Base-by-base conservation (phyloP, 345 rosid genomes). In the Noccaea caerulescens region DNA sequence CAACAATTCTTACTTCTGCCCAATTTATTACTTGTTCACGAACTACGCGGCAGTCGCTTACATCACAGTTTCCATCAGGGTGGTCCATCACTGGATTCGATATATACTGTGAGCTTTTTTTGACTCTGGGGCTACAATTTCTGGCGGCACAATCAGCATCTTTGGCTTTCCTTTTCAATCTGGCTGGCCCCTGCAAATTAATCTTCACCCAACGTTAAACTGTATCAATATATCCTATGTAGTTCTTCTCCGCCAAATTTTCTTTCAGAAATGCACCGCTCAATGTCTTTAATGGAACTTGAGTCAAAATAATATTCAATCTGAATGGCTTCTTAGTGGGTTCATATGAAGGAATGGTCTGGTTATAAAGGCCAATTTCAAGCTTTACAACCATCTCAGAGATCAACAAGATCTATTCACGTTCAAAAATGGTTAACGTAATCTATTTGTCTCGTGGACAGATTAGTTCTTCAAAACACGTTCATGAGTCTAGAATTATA, bases 1-100 rank as follows among this genome's bases (percentile, higher is more conserved):
- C 52, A 68, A 55, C 30, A 68, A 68, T 27, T 72, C 89, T 58
- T 84, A 88, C 98, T 75, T 87, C 88, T 68, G 76, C 69, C 92
- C 86, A 82, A 52, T 83, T 81, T 74, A 73, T 77, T 69, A 56
- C 46, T 59, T 73, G 39, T 65, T 61, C 50, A 57, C 61, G 78
- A 72, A 71, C 73, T 71, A 71, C 78, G 8, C 8, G 51, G 75
- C 66, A 72, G 73, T 76, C 32, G 14, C 58, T 74, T 72, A 47
- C 77, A 66, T 57, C 27, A 43, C 11, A 54, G 63, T 56, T 77
- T 75, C 71, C 83, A 77, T 73, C 37, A 57, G 69, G 64, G 77
- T 61, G 59, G 72, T 75, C 84, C 65, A 69, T 51, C 27, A 70
- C 84, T 66, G 58, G 33, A 63, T 72, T 74, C 27, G 43, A 53